phyloP scores from a whole-genome alignment of 495 filamentous ascomycete genomes.

The Tuber brumale region DNA sequence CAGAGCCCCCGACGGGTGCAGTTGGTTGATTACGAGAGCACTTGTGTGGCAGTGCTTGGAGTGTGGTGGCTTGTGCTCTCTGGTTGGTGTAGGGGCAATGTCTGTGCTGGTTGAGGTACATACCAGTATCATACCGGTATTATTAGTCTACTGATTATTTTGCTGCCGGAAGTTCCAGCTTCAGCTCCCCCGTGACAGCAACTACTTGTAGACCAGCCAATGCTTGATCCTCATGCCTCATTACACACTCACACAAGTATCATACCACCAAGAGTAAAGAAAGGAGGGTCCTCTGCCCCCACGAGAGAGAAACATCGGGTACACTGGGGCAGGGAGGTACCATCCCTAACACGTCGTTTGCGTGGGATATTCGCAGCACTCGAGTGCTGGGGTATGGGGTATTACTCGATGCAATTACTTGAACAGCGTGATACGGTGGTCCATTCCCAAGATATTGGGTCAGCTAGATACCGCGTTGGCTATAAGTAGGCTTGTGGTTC shows the following conservation, averaged over 20 bases:
- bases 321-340: background rate
- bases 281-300: background rate
- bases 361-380: background rate
- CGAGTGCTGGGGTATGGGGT: background rate
- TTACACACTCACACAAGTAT: background rate
- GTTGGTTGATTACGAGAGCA: background rate
- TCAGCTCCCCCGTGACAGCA: background rate
- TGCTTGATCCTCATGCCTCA: background rate
- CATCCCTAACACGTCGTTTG: background rate
- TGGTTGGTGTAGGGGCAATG: too few species aligned
- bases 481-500: background rate
- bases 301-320: background rate
- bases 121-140: too few species aligned
- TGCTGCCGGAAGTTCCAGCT: background rate
- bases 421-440: background rate
- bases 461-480: background rate
- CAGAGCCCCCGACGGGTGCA: background rate
- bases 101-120: too few species aligned
- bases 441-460: background rate
- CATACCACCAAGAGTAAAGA: background rate
- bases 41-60: background rate
- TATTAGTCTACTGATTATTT: too few species aligned
- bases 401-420: slow-evolving; percentile 1
- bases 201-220: background rate
- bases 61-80: background rate